These are phyloP conservation scores for Exserohilum turcica DNA, from an alignment of 2,329 filamentous ascomycete species.

Conservation along the genomic window DNA sequence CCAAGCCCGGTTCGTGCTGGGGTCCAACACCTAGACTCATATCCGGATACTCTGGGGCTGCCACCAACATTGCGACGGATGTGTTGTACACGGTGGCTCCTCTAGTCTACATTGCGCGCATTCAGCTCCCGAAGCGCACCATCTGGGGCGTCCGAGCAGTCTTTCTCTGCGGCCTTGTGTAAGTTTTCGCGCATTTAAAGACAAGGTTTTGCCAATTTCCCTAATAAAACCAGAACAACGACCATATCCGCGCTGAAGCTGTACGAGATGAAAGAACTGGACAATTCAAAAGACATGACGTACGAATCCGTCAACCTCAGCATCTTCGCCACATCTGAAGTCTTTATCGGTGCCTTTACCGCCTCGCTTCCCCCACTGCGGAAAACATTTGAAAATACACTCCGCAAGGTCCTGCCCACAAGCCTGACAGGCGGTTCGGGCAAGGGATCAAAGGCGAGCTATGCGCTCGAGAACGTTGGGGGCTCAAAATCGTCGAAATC, in stretches of 20 bases:
- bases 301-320: constrained; percentile 32
- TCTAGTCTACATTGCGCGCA: constrained; percentile 28
- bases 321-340: constrained; percentile 32
- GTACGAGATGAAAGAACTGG: constrained; percentile 31
- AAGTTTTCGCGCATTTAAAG: too few species aligned
- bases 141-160: constrained; percentile 36
- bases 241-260: constrained; percentile 35
- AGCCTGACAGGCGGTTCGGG: constrained; percentile 21
- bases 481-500: constrained; percentile 11
- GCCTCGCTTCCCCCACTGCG: constrained; percentile 34
- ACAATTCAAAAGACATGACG: constrained; percentile 27
- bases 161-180: constrained; percentile 35
- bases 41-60: constrained; percentile 34
- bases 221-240: constrained; percentile 25
- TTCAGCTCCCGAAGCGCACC: constrained; percentile 32
- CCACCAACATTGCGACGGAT: constrained; percentile 34
- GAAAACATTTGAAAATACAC: constrained; percentile 30
- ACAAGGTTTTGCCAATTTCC: not conserved
- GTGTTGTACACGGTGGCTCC: constrained; percentile 32
- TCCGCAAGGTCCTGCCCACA: constrained; percentile 27
- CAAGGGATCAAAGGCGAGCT: constrained; percentile 22
- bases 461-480: constrained; percentile 18
- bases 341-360: constrained; percentile 35
- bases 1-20: constrained; percentile 31
- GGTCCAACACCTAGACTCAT: constrained; percentile 28